Base-by-base conservation (phyloP, 108 stramenopile genomes). In the Nitzschia sp. region DNA sequence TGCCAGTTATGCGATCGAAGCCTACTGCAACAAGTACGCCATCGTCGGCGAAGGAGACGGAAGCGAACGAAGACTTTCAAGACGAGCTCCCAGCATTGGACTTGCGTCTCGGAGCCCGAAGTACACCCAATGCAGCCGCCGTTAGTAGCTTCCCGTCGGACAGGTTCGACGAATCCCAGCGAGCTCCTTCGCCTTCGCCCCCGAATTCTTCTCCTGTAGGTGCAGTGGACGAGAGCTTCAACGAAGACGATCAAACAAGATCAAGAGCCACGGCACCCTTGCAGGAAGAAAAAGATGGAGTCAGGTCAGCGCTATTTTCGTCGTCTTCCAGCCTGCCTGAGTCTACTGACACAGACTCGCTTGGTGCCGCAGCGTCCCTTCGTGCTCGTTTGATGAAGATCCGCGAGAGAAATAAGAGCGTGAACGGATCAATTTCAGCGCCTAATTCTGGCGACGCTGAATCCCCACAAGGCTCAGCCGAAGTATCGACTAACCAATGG, bases 351-450 rank as follows among this genome's bases (percentile, higher is more conserved):
- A 15, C 2, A 2, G 63, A 74, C 21, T 28, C 65, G 5, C 2
- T 58, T 28, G 83, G 86, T 19, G 81, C 86, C 5, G 86, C 86
- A 29, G 86, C 86, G 4, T 82, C 86, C 33, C 64, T 87, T 19
- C 65, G 82, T 18, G 81, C 80, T 17, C 77, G 86, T 4, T 58
- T 87, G 28, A 24, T 80, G 38, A 79, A 82, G 51, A 84, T 87
- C 27, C 72, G 81, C 8, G 82, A 84, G 33, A 79, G 69, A 45
- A 67, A 72, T 34, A 72, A 34, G 26, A 53, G 5, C 55, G 15
- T 49, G 34, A 42, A 42, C 13, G 38, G 38, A 9, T 42, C 38
- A 13, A 13, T 32, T 38, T 26, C 58, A 21, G 54, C 18, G 5
- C 24, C 38, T 27, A 60, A 63, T 29, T 35, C 24, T 15, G 59